Evolutionary conservation across 2,329 filamentous ascomycete genomes (phyloP), one percentile per base, ranked within the genome.

Genomic region (Ophiostoma himal-ulmi): DNA sequence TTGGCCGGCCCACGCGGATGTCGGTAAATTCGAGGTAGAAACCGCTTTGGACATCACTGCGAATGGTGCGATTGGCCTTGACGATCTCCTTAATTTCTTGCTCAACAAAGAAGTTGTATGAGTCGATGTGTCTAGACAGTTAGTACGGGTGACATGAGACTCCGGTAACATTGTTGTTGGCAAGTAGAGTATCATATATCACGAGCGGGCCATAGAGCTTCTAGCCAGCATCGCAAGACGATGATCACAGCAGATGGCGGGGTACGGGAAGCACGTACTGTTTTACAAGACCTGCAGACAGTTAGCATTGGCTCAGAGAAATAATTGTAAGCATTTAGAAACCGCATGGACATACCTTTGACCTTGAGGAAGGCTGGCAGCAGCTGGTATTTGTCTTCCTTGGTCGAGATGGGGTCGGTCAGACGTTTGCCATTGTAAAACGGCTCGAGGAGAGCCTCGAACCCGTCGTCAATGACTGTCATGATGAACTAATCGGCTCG

Each of bases 91-190:
- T 97, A 79, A 99, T 89, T 78, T 98, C 94, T 70, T 96, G 91
- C 75, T 99, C 93, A 75, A 97, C 91, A 76, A 99, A 98, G 81
- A 95, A 97, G 81, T 99, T 97, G 85, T 96, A 99, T 34, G 95
- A 98, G 82, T 99, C 96, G 77, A 97, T 94, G 79, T 97, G 94
- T 76, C 84, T 85, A n/a, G 62, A 34, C 8, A 20, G 68, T 71
- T 48, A 71, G 70, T 14, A 62, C n/a, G 52, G 4, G 26, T 41
- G n/a, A 30, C 3, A 68, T 60, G 39, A 14, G 13, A 17, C 1
- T 30, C 6, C 11, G 22, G 52, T 3, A 57, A 26, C n/a, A 26
- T 14, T 11, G 52, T 14, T 11, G 10, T 14, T 26, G 10, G 52
- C 22, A 10, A 57, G 22, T 48, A 20, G 14, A 57, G 22, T 48